Evolutionary conservation across 306 rosid genomes (phyloP).

Genomic region (Lotus japonicus): DNA sequence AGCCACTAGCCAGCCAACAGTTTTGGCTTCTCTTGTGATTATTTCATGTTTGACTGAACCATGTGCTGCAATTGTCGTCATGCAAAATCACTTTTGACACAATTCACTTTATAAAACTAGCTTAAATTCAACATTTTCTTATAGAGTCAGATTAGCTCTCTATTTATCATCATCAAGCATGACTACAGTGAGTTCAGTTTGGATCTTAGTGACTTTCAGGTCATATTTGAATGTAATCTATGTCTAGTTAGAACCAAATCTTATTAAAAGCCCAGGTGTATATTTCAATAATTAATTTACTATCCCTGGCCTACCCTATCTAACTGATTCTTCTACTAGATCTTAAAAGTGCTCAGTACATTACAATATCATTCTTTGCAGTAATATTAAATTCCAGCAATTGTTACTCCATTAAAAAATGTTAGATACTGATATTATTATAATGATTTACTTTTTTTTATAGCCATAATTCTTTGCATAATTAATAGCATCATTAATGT

Average conservation of each 20-base stretch:
- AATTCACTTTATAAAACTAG: not conserved
- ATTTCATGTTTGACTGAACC: conserved; percentile 33
- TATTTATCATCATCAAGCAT: conserved; percentile 2
- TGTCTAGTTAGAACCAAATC: conserved; percentile 10
- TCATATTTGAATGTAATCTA: conserved; percentile 19
- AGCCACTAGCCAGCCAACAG: not conserved
- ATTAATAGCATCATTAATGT: conserved; percentile 25
- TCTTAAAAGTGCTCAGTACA: conserved; percentile 44
- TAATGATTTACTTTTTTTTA: not conserved
- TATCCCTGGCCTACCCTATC: conserved; percentile 56
- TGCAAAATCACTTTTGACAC: conserved; percentile 20
- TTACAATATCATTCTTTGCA: conserved; percentile 26
- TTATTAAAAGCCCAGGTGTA: conserved; percentile 33
- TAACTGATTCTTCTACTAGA: conserved; percentile 49
- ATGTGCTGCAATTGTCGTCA: conserved; percentile 26
- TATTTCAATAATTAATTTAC: conserved; percentile 31
- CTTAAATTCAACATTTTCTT: conserved; percentile 11
- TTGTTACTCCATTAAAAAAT: not conserved
- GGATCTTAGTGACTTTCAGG: conserved; percentile 35
- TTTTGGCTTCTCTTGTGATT: conserved; percentile 18
- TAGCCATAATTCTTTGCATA: conserved; percentile 8
- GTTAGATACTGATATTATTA: not conserved
- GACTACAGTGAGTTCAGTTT: conserved; percentile 20
- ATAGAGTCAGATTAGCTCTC: not conserved
- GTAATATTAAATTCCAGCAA: not conserved